Percentiles rank a stretch among this genome's conserved stretches.
Evolutionary conservation across 176 grass and related monocot species (phyloP).

Genomic region (Eragrostis nindensis): DNA sequence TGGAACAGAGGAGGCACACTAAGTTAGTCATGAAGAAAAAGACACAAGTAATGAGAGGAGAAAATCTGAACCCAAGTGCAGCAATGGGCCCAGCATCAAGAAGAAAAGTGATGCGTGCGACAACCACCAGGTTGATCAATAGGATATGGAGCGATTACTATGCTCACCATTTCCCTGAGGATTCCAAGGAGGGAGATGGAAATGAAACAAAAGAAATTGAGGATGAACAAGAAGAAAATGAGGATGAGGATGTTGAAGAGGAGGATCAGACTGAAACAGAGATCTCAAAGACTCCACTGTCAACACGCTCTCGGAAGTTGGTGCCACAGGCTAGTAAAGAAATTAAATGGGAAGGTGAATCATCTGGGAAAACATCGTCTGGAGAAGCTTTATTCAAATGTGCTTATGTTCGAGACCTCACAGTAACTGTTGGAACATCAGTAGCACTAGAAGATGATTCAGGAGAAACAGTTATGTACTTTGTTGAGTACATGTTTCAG

Average conservation of each 20-base stretch:
- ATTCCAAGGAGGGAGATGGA: conserved; percentile 54
- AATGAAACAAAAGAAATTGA: conserved; percentile 72
- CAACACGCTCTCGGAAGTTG: conserved; percentile 47
- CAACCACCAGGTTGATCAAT: conserved; percentile 81
- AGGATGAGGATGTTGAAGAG: conserved; percentile 71
- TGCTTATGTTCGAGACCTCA: conserved; percentile 61
- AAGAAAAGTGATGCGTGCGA: conserved; percentile 90
- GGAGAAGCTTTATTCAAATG: conserved; percentile 62
- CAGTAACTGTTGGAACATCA: conserved; percentile 51
- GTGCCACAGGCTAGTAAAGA: conserved; percentile 51
- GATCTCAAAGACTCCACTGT: conserved; percentile 39
- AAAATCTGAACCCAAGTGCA: conserved; percentile 89
- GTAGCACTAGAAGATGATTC: conserved; percentile 72
- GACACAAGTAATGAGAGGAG: conserved; percentile 55
- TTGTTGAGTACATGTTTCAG: conserved; percentile 94
- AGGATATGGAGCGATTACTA: conserved; percentile 90
- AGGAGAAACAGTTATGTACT: conserved; percentile 65
- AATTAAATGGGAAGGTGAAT: conserved; percentile 69
- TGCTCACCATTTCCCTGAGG: conserved; percentile 80
- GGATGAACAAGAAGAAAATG: conserved; percentile 76
- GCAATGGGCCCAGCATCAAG: conserved; percentile 57
- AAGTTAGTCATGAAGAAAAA: conserved; percentile 92
- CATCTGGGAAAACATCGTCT: conserved; percentile 54
- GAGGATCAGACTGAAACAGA: conserved; percentile 46
- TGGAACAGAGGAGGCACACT: conserved; percentile 84